A percentile compares a stretch with the other conserved stretches of the same genome.
Conservation (phyloP, 345 rosid genomes). For the Capsella bursapastoris region DNA sequence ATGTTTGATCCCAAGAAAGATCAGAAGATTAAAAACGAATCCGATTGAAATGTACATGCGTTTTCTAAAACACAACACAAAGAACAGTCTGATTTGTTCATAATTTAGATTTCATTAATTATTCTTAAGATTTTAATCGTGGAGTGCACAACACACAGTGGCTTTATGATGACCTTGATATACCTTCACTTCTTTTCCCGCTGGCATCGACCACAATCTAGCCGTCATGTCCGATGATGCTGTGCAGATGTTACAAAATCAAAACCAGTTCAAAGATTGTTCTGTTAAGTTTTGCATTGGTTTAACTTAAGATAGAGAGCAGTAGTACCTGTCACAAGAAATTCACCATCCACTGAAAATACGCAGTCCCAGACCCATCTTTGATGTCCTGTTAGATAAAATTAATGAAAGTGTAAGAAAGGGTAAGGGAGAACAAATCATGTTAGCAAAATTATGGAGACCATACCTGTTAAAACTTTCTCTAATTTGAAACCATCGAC, state of each 20-base stretch:
- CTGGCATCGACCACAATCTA: constrained; percentile 79
- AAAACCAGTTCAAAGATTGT: constrained; percentile 23
- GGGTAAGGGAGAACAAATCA: not conserved
- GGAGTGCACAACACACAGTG: constrained; percentile 93
- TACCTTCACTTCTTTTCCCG: constrained; percentile 64
- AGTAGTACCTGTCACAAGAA: constrained; percentile 77
- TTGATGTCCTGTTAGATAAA: constrained; percentile 66
- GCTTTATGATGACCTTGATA: constrained; percentile 96
- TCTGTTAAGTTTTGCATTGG: not conserved
- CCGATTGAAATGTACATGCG: constrained; percentile 29
- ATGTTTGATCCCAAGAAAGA: not conserved
- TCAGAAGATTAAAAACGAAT: not conserved
- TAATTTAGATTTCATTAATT: not conserved
- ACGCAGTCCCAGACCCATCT: constrained; percentile 99
- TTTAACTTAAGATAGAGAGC: not conserved
- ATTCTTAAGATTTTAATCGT: constrained; percentile 48
- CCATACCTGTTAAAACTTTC: constrained; percentile 71
- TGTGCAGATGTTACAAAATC: constrained; percentile 34
- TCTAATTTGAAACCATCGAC: constrained; percentile 93
- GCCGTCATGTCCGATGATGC: constrained; percentile 95
- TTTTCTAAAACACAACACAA: constrained; percentile 20
- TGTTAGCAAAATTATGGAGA: not conserved
- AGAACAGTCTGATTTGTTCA: not conserved
- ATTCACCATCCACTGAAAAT: constrained; percentile 98
- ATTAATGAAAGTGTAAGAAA: constrained; percentile 6